Percentiles rank a stretch among this genome's conserved stretches.
Evolutionary conservation across 108 stramenopile genomes (phyloP).

Genomic region (Cyclotella sp.): DNA sequence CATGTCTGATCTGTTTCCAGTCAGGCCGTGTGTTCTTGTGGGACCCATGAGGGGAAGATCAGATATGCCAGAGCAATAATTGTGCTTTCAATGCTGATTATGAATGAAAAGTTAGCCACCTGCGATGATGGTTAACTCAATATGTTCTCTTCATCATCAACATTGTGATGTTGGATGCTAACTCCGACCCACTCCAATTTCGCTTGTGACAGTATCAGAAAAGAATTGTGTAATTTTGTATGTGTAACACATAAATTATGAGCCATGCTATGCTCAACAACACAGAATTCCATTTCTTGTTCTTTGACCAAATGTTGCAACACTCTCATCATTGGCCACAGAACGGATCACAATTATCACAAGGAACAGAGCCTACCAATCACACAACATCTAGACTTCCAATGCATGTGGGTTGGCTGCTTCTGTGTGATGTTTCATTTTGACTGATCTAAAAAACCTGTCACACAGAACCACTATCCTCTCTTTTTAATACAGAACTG

Average conservation of each 20-base stretch:
- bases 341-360: neutral
- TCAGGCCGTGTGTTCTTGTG: constrained; percentile 74
- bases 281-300: neutral
- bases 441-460: neutral
- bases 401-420: neutral
- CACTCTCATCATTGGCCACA: neutral
- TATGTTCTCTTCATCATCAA: neutral
- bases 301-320: neutral
- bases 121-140: neutral
- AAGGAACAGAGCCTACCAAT: neutral
- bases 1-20: constrained; percentile 74
- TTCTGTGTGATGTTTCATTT: neutral
- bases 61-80: constrained; percentile 6
- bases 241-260: neutral
- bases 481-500: neutral
- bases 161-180: neutral
- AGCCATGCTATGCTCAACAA: neutral
- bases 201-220: neutral
- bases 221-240: neutral
- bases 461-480: neutral
- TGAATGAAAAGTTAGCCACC: neutral
- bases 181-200: neutral
- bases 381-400: constrained; percentile 11
- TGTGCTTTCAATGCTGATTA: constrained; percentile 5
- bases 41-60: constrained; percentile 46